Evolutionary conservation across 208 protist species (phyloP), one percentile per base, ranked within the genome.

Genomic region (Phytomonas sp.): DNA sequence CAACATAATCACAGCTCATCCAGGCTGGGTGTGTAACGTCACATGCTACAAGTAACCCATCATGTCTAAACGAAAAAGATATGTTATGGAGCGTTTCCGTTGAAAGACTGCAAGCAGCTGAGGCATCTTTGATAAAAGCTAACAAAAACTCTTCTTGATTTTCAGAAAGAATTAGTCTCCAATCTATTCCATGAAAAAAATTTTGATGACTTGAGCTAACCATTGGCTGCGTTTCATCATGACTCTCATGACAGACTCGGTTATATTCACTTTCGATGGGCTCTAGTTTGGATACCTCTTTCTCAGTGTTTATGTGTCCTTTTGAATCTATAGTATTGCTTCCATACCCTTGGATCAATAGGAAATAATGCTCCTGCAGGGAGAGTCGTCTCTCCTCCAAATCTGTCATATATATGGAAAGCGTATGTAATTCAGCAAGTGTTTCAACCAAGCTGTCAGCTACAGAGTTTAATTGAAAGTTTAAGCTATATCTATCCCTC

Each of bases 361-460:
- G 8, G 30, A 70, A 32, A 79, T 51, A 76, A 46, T 85, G 83
- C 62, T 85, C 79, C 56, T 84, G 78, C 4, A 89, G 43, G 61
- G 83, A 83, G 7, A 89, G 66, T 15, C 83, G 74, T 64, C 71
- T 83, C 51, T 85, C 73, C 46, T 89, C 83, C 30, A 89, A 68
- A 40, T 89, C 83, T 17, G 66, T 78, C 4, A 71, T 78, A 56
- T 85, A 89, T 66, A 78, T 68, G 7, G 81, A 77, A 20, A 89
- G 77, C 26, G 75, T 77, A 29, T 79, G 63, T n/a, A 85, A 73
- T 56, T 89, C 77, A 15, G 81, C 75, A 11, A 70, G 56, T 32
- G 76, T 60, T 26, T 77, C 69, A 17, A 83, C 60, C 31, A 63
- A 6, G 53, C 67, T 11, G 68, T 66, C 62, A 82, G 31, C 26